Evolutionary conservation across 805 yeast species (phyloP), one percentile per base, ranked within the genome.

Genomic region (Wickerhamia fluorescens): DNA sequence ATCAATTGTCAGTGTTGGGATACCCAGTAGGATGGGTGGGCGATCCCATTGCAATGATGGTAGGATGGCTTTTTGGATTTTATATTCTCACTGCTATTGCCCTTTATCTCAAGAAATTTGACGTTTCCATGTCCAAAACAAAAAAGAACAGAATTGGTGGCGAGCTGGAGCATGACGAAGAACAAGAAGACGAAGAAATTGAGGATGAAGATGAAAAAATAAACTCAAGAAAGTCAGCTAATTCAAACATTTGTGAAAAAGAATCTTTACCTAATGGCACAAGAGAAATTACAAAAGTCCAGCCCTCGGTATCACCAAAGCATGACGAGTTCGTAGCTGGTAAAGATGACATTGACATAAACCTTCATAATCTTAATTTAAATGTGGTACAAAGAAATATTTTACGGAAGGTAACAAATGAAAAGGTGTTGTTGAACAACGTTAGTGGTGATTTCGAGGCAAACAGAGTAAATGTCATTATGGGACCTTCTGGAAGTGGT

Each of bases 401-500:
- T 5, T 28, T 23, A 11, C 21, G 29, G 13, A 23, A 23, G 28
- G 24, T 7, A 14, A n/a, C n/a, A n/a, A 27, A 13, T 8, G 33
- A 34, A 9, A 36, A 47, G 17, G 24, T 27, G 2, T 31, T 49
- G 10, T 41, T 78, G 22, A 45, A 63, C 23, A 49, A 63, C 11
- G 56, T 82, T 9, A 51, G 59, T 30, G 84, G 80, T 0, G 37
- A 42, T 5, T 77, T 79, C 43, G 52, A 56, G 16, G 64, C 76
- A 2, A 75, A 78, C 10, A 61, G 71, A 23, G 58, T 82, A 7
- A 81, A 78, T 45, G 84, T 78, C 4, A 78, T 81, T 24, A 71
- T 81, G 77, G 92, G 92, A 0, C 88, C 89, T 0, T 79, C 87
- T 1, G 89, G 89, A 1, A 74, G 82, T 0, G 92, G 89, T 7